Evolutionary conservation across 352 stramenopile genomes (phyloP), one percentile per base, ranked within the genome.

Genomic region (Pythium brachiatum): DNA sequence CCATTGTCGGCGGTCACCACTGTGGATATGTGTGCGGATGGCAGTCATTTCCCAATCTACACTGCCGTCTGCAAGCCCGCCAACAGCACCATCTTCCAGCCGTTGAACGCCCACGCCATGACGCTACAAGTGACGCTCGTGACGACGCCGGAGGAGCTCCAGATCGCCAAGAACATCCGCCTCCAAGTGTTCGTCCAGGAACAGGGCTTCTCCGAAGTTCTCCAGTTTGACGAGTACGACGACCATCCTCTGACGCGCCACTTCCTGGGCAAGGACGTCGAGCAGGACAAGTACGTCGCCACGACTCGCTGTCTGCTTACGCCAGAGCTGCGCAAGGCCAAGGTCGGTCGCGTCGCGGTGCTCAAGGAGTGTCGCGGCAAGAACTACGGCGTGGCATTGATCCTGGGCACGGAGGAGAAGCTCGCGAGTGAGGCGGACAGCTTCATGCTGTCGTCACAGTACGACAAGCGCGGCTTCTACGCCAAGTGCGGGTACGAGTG

Each of bases 401-500:
- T 88, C 73, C 20, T 66, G 7, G 68, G 47, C 7, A 57, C 81
- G 9, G 78, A 88, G 46, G 29, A 61, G 20, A 18, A 64, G 12
- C 53, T 86, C 16, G 56, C 31, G 12, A 47, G 66, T 31, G 63
- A 71, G 20, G 72, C 69, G 18, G 72, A 84, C 27, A 59, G 50
- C 29, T 75, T 80, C 29, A 64, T 70, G 43, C 68, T 90, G 2
- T 86, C 74, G 48, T 72, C 81, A 36, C 73, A 83, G 56, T 75
- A 62, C 47, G 67, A 70, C 68, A 84, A 83, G 63, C 75, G 76
- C 36, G 76, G 54, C 0, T 91, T 91, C 63, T 91, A 89, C 55
- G 74, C 80, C 46, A 86, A 84, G 53, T 89, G 82, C 39, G 82
- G 82, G 27, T 91, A 89, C 65, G 56, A 55, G 23, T 78, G 68